These are phyloP conservation scores for Globisporangium nodosum DNA, from an alignment of 352 stramenopile species.

Conservation along the genomic window DNA sequence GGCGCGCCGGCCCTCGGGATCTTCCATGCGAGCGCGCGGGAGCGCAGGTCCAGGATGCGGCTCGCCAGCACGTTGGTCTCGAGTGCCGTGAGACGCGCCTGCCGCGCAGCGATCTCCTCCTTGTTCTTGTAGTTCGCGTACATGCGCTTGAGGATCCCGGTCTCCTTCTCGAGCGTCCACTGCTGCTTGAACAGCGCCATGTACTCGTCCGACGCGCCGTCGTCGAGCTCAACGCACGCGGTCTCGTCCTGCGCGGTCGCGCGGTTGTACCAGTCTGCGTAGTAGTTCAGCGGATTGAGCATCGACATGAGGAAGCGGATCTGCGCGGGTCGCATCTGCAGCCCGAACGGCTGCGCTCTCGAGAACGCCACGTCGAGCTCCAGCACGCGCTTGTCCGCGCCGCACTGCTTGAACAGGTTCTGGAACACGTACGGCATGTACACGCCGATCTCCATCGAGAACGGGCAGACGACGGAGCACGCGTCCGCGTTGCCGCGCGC, in stretches of 20 bases:
- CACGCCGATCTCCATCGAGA: slow-evolving; percentile 53
- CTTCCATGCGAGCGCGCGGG: slow-evolving; percentile 50
- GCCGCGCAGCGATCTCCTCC: slow-evolving; percentile 30
- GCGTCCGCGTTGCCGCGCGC: slow-evolving; percentile 21
- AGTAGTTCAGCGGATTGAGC: slow-evolving; percentile 46
- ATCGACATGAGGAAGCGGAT: slow-evolving; percentile 52
- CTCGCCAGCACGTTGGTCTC: slow-evolving; percentile 54
- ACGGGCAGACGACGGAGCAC: slow-evolving; percentile 43
- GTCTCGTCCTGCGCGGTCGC: slow-evolving; percentile 54
- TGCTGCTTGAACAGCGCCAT: slow-evolving; percentile 49
- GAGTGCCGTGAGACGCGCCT: slow-evolving; percentile 37
- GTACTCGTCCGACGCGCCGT: slow-evolving; percentile 47
- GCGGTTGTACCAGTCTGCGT: slow-evolving; percentile 66
- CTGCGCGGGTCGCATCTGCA: slow-evolving; percentile 67
- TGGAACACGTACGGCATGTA: slow-evolving; percentile 67
- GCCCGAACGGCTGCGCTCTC: slow-evolving; percentile 19
- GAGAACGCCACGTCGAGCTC: slow-evolving; percentile 51
- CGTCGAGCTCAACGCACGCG: slow-evolving; percentile 49
- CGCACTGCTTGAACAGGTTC: slow-evolving; percentile 44
- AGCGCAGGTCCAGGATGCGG: slow-evolving; percentile 56
- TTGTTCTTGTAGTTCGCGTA: slow-evolving; percentile 40
- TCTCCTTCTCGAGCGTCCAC: slow-evolving; percentile 53
- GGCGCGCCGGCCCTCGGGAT: slow-evolving; percentile 52
- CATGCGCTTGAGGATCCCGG: slow-evolving; percentile 26
- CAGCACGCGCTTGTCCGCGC: slow-evolving; percentile 30